These are phyloP conservation scores for Phialocephala sp. DNA, from an alignment of 2,329 filamentous ascomycete genomes.

Conservation along the genomic window DNA sequence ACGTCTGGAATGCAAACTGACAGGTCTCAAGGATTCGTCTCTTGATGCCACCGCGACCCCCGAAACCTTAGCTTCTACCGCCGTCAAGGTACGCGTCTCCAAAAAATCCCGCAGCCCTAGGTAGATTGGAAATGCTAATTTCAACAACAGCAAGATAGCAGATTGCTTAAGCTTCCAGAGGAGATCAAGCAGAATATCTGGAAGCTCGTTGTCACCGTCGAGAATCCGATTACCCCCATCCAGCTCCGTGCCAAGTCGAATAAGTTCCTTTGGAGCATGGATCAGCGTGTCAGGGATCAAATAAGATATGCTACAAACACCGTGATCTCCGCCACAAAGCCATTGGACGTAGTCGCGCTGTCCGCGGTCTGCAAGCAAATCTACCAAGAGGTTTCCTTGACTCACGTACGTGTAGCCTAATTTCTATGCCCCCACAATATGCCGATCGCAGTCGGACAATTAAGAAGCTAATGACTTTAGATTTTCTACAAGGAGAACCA, in stretches of 20 bases:
- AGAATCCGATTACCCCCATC: conserved; percentile 20
- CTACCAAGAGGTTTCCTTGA: conserved; percentile 26
- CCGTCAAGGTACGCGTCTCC: background rate
- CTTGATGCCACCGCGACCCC: background rate
- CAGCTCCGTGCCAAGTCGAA: conserved; percentile 24
- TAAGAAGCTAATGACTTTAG: background rate
- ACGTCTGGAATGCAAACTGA: no score
- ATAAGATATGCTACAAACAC: background rate
- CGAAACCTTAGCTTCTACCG: background rate
- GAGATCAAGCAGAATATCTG: conserved; percentile 25
- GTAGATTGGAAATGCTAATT: background rate
- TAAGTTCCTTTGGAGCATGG: conserved; percentile 29
- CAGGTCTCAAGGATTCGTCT: no score
- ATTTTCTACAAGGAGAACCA: conserved; percentile 30
- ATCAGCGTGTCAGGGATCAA: background rate
- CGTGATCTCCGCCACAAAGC: conserved; percentile 2
- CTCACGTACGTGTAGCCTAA: conserved; percentile 14
- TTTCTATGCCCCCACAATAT: conserved; percentile 3
- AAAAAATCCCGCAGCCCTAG: background rate
- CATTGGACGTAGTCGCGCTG: conserved; percentile 24
- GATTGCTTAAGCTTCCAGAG: conserved; percentile 19
- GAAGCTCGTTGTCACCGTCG: conserved; percentile 18
- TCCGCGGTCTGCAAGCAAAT: conserved; percentile 23
- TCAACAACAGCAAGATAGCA: conserved; percentile 1
- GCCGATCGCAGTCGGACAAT: background rate